A percentile compares a stretch with the other conserved stretches of the same genome.
Conservation (phyloP, 2,329 filamentous ascomycete genomes). For the Fusarium irregulare region DNA sequence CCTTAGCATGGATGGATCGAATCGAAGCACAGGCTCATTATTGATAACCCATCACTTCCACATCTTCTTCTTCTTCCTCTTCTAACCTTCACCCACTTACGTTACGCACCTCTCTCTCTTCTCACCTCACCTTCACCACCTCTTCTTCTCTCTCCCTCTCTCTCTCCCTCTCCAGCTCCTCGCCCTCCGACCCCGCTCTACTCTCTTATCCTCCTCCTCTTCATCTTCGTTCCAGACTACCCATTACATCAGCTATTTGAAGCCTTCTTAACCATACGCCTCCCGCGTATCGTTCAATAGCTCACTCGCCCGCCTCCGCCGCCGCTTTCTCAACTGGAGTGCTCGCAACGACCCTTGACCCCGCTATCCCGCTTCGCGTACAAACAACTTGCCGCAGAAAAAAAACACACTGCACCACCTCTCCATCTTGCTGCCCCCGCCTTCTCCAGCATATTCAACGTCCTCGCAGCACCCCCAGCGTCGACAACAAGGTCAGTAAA, state of each 20-base stretch:
- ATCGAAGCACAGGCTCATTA: background rate
- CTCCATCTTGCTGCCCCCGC: slow-evolving; percentile 37
- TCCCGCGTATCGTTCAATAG: slow-evolving; percentile 38
- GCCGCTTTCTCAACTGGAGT: slow-evolving; percentile 39
- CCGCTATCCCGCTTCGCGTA: slow-evolving; percentile 50
- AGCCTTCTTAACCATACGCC: slow-evolving; percentile 38
- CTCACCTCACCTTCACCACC: slow-evolving; percentile 49
- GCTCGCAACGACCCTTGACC: slow-evolving; percentile 49
- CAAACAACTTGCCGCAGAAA: slow-evolving; percentile 46
- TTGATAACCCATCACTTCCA: slow-evolving; percentile 30
- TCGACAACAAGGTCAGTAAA: slow-evolving; percentile 44
- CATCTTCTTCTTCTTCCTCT: slow-evolving; percentile 37
- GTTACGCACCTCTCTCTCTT: slow-evolving; percentile 43
- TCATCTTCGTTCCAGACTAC: slow-evolving; percentile 37
- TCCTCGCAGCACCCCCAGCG: slow-evolving; percentile 39
- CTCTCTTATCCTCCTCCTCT: slow-evolving; percentile 42
- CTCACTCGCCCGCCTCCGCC: slow-evolving; percentile 35
- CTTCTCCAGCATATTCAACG: slow-evolving; percentile 36
- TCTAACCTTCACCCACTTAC: slow-evolving; percentile 41
- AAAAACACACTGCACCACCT: slow-evolving; percentile 45
- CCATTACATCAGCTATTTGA: slow-evolving; percentile 34
- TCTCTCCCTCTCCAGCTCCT: slow-evolving; percentile 34
- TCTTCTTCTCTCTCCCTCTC: slow-evolving; percentile 38
- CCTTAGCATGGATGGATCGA: background rate
- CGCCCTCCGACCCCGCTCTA: slow-evolving; percentile 42